Evolutionary conservation across 805 yeast species (phyloP).

Genomic region (Jamesozyma hellenica): DNA sequence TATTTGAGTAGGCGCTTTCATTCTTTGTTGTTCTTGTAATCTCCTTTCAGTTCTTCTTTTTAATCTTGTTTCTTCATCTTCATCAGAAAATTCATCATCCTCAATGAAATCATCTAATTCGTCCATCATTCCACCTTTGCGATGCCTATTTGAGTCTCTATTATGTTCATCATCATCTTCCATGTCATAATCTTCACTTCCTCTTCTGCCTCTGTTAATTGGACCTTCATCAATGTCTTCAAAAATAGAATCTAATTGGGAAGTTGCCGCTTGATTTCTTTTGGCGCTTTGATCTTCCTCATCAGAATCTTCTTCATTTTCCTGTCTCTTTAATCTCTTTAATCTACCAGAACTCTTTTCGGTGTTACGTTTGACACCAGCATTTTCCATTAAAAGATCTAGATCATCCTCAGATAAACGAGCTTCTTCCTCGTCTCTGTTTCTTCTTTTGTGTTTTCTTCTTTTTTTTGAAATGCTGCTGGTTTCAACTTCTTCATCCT

Average conservation of each 20-base stretch:
- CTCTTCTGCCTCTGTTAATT: slow-evolving; percentile 11
- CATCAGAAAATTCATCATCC: slow-evolving; percentile 92
- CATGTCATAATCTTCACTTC: slow-evolving; percentile 13
- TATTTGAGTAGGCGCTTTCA: slow-evolving; percentile 46
- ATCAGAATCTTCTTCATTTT: slow-evolving; percentile 34
- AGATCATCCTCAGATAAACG: slow-evolving; percentile 92
- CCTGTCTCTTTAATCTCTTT: slow-evolving; percentile 78
- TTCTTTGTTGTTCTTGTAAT: slow-evolving; percentile 32
- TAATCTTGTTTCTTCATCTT: slow-evolving; percentile 44
- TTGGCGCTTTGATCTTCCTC: slow-evolving; percentile 15
- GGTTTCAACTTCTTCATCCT: slow-evolving; percentile 33
- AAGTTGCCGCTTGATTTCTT: slow-evolving; percentile 10
- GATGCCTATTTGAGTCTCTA: slow-evolving; percentile 17
- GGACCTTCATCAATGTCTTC: slow-evolving; percentile 31
- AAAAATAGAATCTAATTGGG: slow-evolving; percentile 34
- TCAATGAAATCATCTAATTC: slow-evolving; percentile 96
- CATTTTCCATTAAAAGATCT: slow-evolving; percentile 81
- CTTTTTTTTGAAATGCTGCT: slow-evolving; percentile 22
- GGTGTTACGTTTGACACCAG: slow-evolving; percentile 54
- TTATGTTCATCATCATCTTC: slow-evolving; percentile 17
- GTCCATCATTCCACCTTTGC: slow-evolving; percentile 41
- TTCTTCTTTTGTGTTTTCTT: slow-evolving; percentile 32
- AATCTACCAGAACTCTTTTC: slow-evolving; percentile 36
- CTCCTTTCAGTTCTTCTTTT: slow-evolving; percentile 29
- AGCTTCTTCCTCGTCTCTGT: slow-evolving; percentile 41